These are phyloP conservation scores for Paramecium primaurelia DNA, from an alignment of 73 alveolate species.

Conservation along the genomic window DNA sequence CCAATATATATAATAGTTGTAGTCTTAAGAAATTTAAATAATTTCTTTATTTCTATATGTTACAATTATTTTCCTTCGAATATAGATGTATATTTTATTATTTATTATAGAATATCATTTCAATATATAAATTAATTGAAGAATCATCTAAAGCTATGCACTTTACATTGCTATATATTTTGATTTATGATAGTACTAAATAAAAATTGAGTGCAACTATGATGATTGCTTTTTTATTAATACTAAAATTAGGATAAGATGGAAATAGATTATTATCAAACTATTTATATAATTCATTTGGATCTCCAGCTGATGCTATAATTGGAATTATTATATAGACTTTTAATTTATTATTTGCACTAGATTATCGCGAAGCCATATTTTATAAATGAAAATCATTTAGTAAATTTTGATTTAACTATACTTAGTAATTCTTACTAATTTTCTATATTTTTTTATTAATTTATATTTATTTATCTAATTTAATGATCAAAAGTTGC, in stretches of 20 bases:
- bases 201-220: conserved; percentile 2
- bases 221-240: not conserved
- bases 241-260: not conserved
- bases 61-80: not conserved
- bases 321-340: not conserved
- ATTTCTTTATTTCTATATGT: not conserved
- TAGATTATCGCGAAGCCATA: not conserved
- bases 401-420: not conserved
- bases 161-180: not conserved
- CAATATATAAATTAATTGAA: not conserved
- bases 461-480: too few species aligned
- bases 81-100: not conserved
- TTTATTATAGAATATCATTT: not conserved
- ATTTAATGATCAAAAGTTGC: too few species aligned
- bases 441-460: not conserved
- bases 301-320: conserved; percentile 7
- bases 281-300: not conserved
- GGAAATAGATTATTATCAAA: not conserved
- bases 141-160: not conserved
- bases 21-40: not conserved
- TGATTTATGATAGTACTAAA: not conserved
- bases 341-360: not conserved
- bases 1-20: not conserved
- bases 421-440: not conserved
- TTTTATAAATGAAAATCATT: conserved; percentile 3